Conservation (phyloP, 306 rosid genomes). For the Carpinus viminea region DNA sequence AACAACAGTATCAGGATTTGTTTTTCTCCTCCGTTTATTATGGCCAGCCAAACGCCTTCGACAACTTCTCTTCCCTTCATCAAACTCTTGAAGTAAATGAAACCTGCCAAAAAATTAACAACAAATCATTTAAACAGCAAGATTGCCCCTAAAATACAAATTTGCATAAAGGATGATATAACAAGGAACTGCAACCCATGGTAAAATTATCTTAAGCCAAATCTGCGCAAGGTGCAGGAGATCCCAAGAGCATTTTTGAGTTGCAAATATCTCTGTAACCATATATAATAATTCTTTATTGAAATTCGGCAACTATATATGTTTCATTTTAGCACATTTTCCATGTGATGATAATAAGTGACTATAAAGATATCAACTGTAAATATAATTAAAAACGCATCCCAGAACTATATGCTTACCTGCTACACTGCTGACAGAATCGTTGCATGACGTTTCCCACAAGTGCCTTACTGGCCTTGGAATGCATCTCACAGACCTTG, state of each 20-base stretch:
- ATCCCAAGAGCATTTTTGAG: not conserved
- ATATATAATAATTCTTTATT: not conserved
- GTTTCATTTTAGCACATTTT: not conserved
- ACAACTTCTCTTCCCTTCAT: slow-evolving; percentile 69
- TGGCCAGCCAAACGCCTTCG: slow-evolving; percentile 68
- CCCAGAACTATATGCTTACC: slow-evolving; percentile 45
- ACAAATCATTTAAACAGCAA: slow-evolving; percentile 16
- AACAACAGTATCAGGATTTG: slow-evolving; percentile 47
- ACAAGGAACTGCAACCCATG: not conserved
- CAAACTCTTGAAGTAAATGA: slow-evolving; percentile 62
- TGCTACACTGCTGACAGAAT: slow-evolving; percentile 96
- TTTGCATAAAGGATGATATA: not conserved
- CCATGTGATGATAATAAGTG: not conserved
- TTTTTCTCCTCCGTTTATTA: slow-evolving; percentile 59
- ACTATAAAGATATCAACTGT: slow-evolving; percentile 17
- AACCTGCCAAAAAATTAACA: slow-evolving; percentile 39
- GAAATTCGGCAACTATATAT: not conserved
- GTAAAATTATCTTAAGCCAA: not conserved
- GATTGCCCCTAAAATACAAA: not conserved
- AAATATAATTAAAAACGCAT: slow-evolving; percentile 12
- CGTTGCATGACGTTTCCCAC: slow-evolving; percentile 83
- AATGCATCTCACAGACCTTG: slow-evolving; percentile 89
- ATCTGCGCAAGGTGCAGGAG: not conserved
- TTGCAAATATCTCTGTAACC: not conserved
- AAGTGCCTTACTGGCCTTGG: slow-evolving; percentile 79